Percentiles rank a stretch among this genome's conserved stretches.
phyloP scores from a whole-genome alignment of 2,329 filamentous ascomycete species.

The Paradendryphiella salina region DNA sequence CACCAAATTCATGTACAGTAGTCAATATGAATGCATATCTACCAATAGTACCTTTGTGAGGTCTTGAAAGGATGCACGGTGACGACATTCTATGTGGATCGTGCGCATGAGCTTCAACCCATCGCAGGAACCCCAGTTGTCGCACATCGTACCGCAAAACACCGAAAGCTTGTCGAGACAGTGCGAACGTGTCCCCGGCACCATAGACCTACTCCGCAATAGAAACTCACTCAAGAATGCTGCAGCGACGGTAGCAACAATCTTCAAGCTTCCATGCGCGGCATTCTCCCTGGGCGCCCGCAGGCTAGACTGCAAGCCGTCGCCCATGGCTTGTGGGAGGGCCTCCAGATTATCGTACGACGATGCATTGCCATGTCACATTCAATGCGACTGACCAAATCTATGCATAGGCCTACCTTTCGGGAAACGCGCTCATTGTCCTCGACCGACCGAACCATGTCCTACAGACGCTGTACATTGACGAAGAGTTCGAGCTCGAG shows the following conservation, averaged over 20 bases:
- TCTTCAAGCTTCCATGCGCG: constrained; percentile 61
- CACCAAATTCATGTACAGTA: too few relatives aligned
- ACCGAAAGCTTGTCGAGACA: background rate
- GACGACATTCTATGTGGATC: constrained; percentile 36
- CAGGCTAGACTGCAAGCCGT: constrained; percentile 77
- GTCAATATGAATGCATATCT: background rate
- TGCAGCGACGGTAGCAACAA: constrained; percentile 26
- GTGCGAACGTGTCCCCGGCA: background rate
- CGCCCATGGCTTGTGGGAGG: constrained; percentile 73
- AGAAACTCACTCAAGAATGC: background rate
- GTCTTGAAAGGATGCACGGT: constrained; percentile 2
- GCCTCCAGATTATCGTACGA: constrained; percentile 71
- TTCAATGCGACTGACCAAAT: constrained; percentile 11
- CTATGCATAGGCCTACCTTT: constrained; percentile 73
- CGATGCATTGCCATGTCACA: constrained; percentile 3
- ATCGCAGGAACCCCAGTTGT: constrained; percentile 8
- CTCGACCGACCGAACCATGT: constrained; percentile 73
- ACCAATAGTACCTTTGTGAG: background rate
- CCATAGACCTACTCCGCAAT: background rate
- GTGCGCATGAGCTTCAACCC: constrained; percentile 37
- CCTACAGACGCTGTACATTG: constrained; percentile 88
- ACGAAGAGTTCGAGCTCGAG: constrained; percentile 69
- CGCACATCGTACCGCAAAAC: constrained; percentile 12
- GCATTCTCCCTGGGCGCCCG: constrained; percentile 78
- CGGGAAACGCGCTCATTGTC: constrained; percentile 83